These are phyloP conservation scores for Chlorella sp. DNA, from an alignment of 139 green algal genomes.

Conservation along the genomic window DNA sequence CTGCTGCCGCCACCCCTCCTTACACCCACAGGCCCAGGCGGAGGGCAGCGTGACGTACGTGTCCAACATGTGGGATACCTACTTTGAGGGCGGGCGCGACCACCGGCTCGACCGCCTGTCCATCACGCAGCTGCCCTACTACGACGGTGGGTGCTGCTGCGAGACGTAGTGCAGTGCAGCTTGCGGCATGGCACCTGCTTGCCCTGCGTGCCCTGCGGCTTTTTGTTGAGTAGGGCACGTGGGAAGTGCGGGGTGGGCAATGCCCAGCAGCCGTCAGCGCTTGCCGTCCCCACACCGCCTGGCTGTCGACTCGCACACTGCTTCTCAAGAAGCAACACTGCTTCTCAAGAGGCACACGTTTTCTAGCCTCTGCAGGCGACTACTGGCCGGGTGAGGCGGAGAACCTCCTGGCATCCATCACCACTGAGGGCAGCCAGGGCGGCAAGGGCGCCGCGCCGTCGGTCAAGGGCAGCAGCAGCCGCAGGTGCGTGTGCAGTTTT, in stretches of 20 bases:
- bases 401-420: constrained; percentile 72
- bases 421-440: constrained; percentile 35
- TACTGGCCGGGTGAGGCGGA: constrained; percentile 97
- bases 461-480: constrained; percentile 46
- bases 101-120: constrained; percentile 73
- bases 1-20: background rate
- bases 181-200: too few relatives aligned
- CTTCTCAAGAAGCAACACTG: too few relatives aligned
- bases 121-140: constrained; percentile 90
- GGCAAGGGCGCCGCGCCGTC: background rate
- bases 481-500: too few relatives aligned
- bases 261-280: too few relatives aligned
- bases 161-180: too few relatives aligned
- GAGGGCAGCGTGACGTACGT: constrained; percentile 84
- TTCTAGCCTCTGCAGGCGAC: constrained; percentile 76
- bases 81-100: constrained; percentile 88
- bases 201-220: too few relatives aligned
- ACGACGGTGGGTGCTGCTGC: constrained; percentile 86
- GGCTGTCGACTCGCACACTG: too few relatives aligned
- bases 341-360: too few relatives aligned
- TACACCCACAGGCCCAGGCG: constrained; percentile 35
- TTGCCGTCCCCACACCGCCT: too few relatives aligned
- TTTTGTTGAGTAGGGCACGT: too few relatives aligned
- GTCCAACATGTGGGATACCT: constrained; percentile 95
- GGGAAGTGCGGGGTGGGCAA: too few relatives aligned